A percentile compares a stretch with the other conserved stretches of the same genome.
Evolutionary conservation across 1,284 basidiomycete species (phyloP).

Genomic region (Lentinula novae-zelandiae): DNA sequence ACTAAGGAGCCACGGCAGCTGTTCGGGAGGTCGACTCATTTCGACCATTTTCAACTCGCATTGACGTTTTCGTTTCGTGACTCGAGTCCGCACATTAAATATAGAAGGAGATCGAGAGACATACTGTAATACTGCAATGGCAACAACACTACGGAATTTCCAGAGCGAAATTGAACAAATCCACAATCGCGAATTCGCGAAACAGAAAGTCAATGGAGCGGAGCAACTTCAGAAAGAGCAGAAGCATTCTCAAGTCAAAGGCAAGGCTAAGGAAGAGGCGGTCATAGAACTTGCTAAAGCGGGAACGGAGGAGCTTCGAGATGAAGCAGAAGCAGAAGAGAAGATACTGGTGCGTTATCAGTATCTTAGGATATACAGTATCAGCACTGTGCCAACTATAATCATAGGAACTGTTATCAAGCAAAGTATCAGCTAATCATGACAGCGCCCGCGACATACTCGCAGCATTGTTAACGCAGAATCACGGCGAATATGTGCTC

Average conservation of each 20-base stretch:
- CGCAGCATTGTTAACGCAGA: conserved; percentile 61
- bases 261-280: not conserved
- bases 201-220: conserved; percentile 45
- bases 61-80: conserved; percentile 4
- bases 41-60: not conserved
- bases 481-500: conserved; percentile 67
- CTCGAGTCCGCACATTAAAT: conserved; percentile 4
- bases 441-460: conserved; percentile 58
- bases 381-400: conserved; percentile 8
- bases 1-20: too few relatives aligned
- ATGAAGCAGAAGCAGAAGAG: conserved; percentile 48
- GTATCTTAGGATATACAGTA: not conserved
- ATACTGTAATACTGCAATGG: conserved; percentile 33
- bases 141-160: conserved; percentile 59
- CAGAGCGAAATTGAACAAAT: conserved; percentile 76
- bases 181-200: conserved; percentile 57
- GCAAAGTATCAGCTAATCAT: conserved; percentile 36
- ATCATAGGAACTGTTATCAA: conserved; percentile 46
- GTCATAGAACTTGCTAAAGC: not conserved
- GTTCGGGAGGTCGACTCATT: too few relatives aligned
- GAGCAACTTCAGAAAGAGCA: conserved; percentile 32
- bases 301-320: conserved; percentile 15
- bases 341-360: conserved; percentile 48
- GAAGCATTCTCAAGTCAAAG: conserved; percentile 28
- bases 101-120: not conserved